A percentile compares a stretch with the other conserved stretches of the same genome.
These are phyloP conservation scores for Penicillium malachiteum DNA, from an alignment of 495 filamentous ascomycete species.

Conservation along the genomic window DNA sequence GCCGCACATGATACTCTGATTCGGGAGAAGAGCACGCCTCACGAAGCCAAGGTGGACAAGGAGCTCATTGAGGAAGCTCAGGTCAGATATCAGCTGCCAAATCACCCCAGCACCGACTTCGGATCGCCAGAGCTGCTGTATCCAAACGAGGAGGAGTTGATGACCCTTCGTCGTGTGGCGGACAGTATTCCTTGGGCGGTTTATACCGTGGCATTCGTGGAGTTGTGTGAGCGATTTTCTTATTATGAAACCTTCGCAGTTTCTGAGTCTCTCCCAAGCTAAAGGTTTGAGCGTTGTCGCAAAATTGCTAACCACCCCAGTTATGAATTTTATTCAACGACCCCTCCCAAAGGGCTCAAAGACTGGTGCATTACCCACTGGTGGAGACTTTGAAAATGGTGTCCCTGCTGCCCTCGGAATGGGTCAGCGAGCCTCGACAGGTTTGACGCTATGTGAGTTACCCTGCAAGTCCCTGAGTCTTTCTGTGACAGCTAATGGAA, in stretches of 20 bases:
- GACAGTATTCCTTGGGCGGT: conserved; percentile 62
- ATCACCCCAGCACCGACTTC: too few relatives aligned
- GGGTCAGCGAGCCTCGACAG: conserved; percentile 65
- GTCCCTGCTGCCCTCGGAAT: conserved; percentile 61
- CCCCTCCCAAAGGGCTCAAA: conserved; percentile 56
- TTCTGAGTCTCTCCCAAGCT: conserved; percentile 44
- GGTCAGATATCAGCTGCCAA: too few relatives aligned
- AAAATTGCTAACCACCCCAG: conserved; percentile 6
- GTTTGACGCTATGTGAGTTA: conserved; percentile 51
- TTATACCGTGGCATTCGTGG: conserved; percentile 71
- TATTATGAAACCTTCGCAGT: conserved; percentile 77
- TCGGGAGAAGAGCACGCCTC: conserved; percentile 5
- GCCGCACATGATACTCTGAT: conserved; percentile 16
- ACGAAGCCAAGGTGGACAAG: too few relatives aligned
- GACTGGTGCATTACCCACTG: conserved; percentile 51
- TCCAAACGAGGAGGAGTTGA: conserved; percentile 60
- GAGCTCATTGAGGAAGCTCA: too few relatives aligned
- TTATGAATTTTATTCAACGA: conserved; percentile 70
- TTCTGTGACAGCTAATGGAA: background rate
- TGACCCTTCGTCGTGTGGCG: conserved; percentile 61
- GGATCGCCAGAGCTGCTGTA: conserved; percentile 8
- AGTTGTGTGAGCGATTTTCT: conserved; percentile 76
- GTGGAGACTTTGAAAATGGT: conserved; percentile 46
- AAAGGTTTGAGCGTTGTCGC: background rate
- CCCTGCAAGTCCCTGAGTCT: background rate